Evolutionary conservation across 78 protist genomes (phyloP).

Genomic region (Cavenderia fasciculata): DNA sequence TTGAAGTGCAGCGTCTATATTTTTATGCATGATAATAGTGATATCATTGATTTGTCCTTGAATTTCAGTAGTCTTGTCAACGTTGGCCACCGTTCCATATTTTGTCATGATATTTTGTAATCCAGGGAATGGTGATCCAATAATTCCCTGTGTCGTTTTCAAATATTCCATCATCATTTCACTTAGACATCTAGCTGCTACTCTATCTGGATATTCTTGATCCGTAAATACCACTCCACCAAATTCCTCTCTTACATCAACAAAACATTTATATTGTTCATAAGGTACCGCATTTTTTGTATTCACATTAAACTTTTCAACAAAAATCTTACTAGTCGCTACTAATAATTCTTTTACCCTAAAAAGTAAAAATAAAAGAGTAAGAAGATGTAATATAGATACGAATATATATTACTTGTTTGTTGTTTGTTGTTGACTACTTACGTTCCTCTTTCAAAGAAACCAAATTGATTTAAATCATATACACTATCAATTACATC

Average conservation of each 20-base stretch:
- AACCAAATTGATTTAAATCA: conserved; percentile 35
- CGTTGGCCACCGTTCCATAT: conserved; percentile 9
- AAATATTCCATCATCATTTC: conserved; percentile 60
- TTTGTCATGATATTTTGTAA: conserved; percentile 2
- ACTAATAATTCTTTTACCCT: conserved; percentile 58
- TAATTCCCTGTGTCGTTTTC: conserved; percentile 32
- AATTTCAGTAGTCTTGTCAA: conserved; percentile 31
- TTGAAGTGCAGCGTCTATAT: conserved; percentile 55
- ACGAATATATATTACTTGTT: no score
- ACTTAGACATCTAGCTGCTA: conserved; percentile 37
- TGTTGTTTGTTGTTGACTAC: background rate
- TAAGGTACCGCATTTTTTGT: conserved; percentile 50
- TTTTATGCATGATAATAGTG: conserved; percentile 54
- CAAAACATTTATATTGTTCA: conserved; percentile 61
- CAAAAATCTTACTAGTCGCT: conserved; percentile 64
- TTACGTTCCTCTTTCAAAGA: conserved; percentile 66
- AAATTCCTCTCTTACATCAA: conserved; percentile 68
- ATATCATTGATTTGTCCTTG: conserved; percentile 67
- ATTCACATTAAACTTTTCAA: conserved; percentile 40
- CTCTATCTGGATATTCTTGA: conserved; percentile 74
- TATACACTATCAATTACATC: conserved; percentile 5
- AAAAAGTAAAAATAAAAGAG: background rate
- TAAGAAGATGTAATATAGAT: background rate
- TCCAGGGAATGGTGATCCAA: conserved; percentile 47
- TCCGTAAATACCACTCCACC: conserved; percentile 76